Percentiles rank a stretch among this genome's conserved stretches.
Evolutionary conservation across 176 grass and related monocot species (phyloP).

Genomic region (Cenchrus americanus): DNA sequence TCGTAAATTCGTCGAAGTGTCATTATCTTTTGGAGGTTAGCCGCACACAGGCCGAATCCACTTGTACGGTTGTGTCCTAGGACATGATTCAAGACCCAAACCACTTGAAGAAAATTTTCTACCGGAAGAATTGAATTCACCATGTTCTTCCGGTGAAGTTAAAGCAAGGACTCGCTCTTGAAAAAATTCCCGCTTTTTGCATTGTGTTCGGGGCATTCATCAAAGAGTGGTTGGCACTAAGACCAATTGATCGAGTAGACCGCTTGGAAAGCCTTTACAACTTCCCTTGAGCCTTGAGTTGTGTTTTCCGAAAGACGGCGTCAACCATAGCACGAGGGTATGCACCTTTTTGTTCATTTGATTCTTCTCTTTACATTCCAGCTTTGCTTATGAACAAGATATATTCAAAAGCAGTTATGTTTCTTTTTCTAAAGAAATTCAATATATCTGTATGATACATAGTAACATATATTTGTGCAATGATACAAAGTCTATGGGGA

Average conservation of each 20-base stretch:
- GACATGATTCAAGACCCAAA: conserved; percentile 73
- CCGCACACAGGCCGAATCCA: conserved; percentile 88
- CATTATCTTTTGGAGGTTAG: conserved; percentile 72
- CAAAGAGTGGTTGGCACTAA: conserved; percentile 82
- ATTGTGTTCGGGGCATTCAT: conserved; percentile 67
- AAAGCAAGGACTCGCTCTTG: conserved; percentile 53
- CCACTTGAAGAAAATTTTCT: conserved; percentile 91
- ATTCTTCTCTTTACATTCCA: conserved; percentile 22
- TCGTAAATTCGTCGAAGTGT: neutral
- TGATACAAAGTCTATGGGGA: too few relatives aligned
- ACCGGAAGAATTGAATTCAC: conserved; percentile 79
- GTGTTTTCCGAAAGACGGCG: conserved; percentile 77
- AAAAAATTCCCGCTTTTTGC: conserved; percentile 71
- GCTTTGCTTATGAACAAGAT: neutral
- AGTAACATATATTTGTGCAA: too few relatives aligned
- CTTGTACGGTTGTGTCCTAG: conserved; percentile 86
- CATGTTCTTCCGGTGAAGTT: conserved; percentile 47
- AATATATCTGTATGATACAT: conserved; percentile 7
- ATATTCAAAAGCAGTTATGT: conserved; percentile 9
- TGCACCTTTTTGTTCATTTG: conserved; percentile 35
- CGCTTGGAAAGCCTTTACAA: conserved; percentile 89
- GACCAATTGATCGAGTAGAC: conserved; percentile 82
- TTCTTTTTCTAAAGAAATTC: conserved; percentile 28
- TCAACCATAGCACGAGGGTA: conserved; percentile 62
- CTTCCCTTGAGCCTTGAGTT: conserved; percentile 87